Evolutionary conservation across 345 rosid genomes (phyloP).

Genomic region (Arabidopsis arenosa): DNA sequence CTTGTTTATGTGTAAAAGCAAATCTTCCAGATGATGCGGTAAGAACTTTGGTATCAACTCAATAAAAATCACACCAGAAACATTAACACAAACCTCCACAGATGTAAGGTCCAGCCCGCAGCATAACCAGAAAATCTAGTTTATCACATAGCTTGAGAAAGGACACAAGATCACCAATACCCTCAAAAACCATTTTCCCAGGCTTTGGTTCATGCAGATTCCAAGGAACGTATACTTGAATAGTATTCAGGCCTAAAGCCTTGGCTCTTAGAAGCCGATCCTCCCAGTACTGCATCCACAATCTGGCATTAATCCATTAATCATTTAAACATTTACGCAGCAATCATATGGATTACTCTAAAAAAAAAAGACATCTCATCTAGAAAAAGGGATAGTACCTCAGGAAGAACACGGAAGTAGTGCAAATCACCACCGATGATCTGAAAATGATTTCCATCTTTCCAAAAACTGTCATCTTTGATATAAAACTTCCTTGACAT

Average conservation of each 20-base stretch:
- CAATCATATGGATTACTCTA: neutral
- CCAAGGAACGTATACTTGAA: constrained; percentile 95
- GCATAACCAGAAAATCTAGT: constrained; percentile 83
- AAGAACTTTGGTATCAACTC: neutral
- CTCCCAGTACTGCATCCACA: constrained; percentile 78
- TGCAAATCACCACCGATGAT: constrained; percentile 96
- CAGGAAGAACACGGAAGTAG: constrained; percentile 83
- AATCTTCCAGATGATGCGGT: neutral
- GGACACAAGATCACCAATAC: constrained; percentile 73
- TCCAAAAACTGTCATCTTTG: constrained; percentile 79
- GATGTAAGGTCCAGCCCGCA: constrained; percentile 93
- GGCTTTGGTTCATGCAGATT: constrained; percentile 94
- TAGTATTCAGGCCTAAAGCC: constrained; percentile 85
- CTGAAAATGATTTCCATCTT: constrained; percentile 69
- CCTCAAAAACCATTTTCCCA: constrained; percentile 69
- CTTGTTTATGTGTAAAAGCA: neutral
- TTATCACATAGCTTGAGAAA: constrained; percentile 83
- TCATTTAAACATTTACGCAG: neutral
- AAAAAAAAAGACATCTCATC: neutral
- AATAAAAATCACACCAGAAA: neutral
- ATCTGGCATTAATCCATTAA: constrained; percentile 15
- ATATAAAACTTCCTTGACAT: constrained; percentile 61
- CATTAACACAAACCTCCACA: constrained; percentile 70
- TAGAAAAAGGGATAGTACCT: constrained; percentile 52
- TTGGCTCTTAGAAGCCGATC: constrained; percentile 85